Evolutionary conservation across 169 alveolate species (phyloP), one percentile per base, ranked within the genome.

Genomic region (Cryptosporidium parvum): DNA sequence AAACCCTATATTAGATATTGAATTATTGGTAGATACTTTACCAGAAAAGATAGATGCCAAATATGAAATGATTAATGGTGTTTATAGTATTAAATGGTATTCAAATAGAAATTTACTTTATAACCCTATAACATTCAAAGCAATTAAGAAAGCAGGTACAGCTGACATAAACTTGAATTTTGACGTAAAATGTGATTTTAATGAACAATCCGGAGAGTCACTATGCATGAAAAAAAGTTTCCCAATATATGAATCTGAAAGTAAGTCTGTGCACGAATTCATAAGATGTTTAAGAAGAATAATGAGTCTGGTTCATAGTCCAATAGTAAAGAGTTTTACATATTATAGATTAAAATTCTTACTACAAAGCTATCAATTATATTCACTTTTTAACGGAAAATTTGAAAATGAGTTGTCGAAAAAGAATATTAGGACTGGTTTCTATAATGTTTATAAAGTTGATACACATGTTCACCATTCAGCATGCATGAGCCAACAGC

Each of bases 391-490:
- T 70, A 94, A 92, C 75, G 96, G 95, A 29, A 58, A 86, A 12
- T 72, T 92, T 53, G 97, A 95, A 84, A 45, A 86, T 33, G 69
- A 92, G 26, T 93, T 92, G 48, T 59, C 93, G n/a, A 89, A 91
- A 70, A 71, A 58, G 44, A 95, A 93, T 62, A 86, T 86, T 44
- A 93, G 93, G 44, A 91, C 96, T 10, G 99, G 96, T 84, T 97
- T 97, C 93, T 96, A 97, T 92, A 96, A 96, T 84, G 96, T 95
- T 12, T 85, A 96, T 51, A 97, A 97, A 71, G 98, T 97, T 18
- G 99, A 97, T 86, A 96, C 97, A 18, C 99, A 97, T 92, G 96
- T 97, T 21, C 98, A 97, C 70, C 98, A 97, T 85, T 94, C 97
- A 9, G 94, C 94, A 37, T 95, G 97, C 56, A 96, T 96, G 98